Base-by-base conservation (phyloP, 192 early-diverging fungal genomes). In the Rhizophagus clarus region DNA sequence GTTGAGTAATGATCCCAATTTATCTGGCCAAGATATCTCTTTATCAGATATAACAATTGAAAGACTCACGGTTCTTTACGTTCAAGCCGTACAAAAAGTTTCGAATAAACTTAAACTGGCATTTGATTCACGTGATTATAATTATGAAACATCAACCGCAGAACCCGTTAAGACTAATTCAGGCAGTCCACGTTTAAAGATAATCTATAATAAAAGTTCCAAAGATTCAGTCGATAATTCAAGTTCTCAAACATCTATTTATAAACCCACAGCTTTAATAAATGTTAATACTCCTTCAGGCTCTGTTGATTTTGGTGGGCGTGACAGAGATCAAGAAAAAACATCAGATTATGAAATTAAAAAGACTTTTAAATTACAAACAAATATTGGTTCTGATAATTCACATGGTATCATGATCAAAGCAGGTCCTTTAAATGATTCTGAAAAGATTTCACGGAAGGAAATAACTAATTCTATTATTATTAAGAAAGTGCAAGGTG, bases 171-270 rank as follows among this genome's bases (percentile, higher is more conserved):
- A 56, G 51, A 4, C 20, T 17, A 22, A 22, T 56, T 56, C 51
- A 7, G n/a, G 20, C 20, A 56, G 20, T 20, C 51, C 51, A 7
- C 64, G 64, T 67, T 17, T 67, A 67, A 67, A 5, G 14, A 67
- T 67, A 67, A 67, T 67, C 32, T 67, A 67, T 67, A 67, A 67
- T 56, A 56, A 12, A 56, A 56, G n/a, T 56, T 56, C 51, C 51
- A 56, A 56, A 56, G 51, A 56, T 1, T 56, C 51, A 7, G 17
- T 20, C 22, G 22, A 56, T 56, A 20, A 20, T 56, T 56, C 51
- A 6, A 56, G n/a, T 56, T 56, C 51, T 56, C 51, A 56, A 56
- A 56, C 15, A 4, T 5, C 51, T 20, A 56, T 56, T 56, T 56
- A 56, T 56, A 17, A 56, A 5, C 15, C 15, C 4, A 17, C n/a